These are phyloP conservation scores for Aspergillus homomorphus DNA, from an alignment of 495 filamentous ascomycete species.

Conservation along the genomic window DNA sequence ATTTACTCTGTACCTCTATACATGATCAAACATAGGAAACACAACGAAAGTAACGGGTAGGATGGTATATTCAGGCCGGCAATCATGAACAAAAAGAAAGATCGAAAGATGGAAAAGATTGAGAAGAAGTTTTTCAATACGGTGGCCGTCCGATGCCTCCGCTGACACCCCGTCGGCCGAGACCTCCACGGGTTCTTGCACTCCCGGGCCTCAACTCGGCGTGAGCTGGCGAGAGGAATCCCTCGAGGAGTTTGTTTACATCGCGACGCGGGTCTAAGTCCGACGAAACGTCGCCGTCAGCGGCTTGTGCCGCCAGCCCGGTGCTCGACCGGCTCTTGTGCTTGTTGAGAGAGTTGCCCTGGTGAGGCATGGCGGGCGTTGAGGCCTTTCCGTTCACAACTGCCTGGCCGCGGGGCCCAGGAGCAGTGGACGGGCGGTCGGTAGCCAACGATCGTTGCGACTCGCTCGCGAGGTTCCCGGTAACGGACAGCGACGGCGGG, in stretches of 20 bases:
- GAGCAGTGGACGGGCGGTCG: slow-evolving; percentile 40
- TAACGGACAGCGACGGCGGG: slow-evolving; percentile 36
- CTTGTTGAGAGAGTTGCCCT: slow-evolving; percentile 29
- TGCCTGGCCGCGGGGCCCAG: slow-evolving; percentile 26
- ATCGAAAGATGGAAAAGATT: slow-evolving; percentile 2
- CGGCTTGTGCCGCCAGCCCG: slow-evolving; percentile 30
- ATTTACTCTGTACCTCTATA: background rate
- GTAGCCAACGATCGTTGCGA: slow-evolving; percentile 35
- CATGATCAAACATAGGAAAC: slow-evolving; percentile 2
- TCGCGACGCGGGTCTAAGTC: slow-evolving; percentile 30
- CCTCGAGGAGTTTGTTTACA: slow-evolving; percentile 37
- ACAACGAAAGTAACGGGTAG: slow-evolving; percentile 1
- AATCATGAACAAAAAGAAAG: slow-evolving; percentile 9
- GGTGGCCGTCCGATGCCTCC: slow-evolving; percentile 42
- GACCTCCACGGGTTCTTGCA: slow-evolving; percentile 13
- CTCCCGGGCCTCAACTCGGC: slow-evolving; percentile 7
- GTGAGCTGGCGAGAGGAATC: slow-evolving; percentile 32
- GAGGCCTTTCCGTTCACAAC: slow-evolving; percentile 24
- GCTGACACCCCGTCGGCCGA: slow-evolving; percentile 27
- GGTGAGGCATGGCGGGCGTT: slow-evolving; percentile 12
- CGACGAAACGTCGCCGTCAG: slow-evolving; percentile 9
- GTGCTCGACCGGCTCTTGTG: slow-evolving; percentile 40
- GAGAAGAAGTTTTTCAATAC: slow-evolving; percentile 27
- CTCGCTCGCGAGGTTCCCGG: slow-evolving; percentile 37
- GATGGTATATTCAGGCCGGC: background rate